Percentiles rank a stretch among this genome's conserved stretches.
Conservation (phyloP, 208 protist genomes). For the Naegleria lovaniensis region DNA sequence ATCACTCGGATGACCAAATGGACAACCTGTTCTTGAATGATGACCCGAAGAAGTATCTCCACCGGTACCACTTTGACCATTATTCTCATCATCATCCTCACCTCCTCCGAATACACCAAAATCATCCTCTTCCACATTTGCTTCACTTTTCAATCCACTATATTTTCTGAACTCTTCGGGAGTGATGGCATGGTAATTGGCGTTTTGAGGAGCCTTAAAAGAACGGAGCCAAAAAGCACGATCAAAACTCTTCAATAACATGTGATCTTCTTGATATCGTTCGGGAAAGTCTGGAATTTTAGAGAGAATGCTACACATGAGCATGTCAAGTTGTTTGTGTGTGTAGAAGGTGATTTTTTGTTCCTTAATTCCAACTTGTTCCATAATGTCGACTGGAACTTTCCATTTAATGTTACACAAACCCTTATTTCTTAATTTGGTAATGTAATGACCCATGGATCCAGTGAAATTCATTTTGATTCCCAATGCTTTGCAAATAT, state of each 20-base stretch:
- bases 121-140: not conserved
- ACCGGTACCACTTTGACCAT: not conserved
- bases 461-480: no score
- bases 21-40: not conserved
- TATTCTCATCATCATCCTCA: not conserved
- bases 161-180: not conserved
- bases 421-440: not conserved
- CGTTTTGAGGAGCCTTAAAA: not conserved
- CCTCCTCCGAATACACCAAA: not conserved
- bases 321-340: not conserved
- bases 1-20: not conserved
- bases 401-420: not conserved
- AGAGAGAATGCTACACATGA: not conserved
- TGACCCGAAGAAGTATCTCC: no score
- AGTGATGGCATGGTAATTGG: not conserved
- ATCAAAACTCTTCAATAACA: conserved; percentile 21
- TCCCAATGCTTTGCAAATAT: not conserved
- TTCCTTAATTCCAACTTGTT: not conserved
- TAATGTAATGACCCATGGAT: not conserved
- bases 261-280: not conserved
- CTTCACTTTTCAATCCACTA: not conserved
- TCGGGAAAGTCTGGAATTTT: not conserved
- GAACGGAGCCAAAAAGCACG: not conserved
- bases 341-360: not conserved
- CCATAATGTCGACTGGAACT: not conserved